Conservation (phyloP, 2,329 filamentous ascomycete genomes). For the Aspergillus ustus region DNA sequence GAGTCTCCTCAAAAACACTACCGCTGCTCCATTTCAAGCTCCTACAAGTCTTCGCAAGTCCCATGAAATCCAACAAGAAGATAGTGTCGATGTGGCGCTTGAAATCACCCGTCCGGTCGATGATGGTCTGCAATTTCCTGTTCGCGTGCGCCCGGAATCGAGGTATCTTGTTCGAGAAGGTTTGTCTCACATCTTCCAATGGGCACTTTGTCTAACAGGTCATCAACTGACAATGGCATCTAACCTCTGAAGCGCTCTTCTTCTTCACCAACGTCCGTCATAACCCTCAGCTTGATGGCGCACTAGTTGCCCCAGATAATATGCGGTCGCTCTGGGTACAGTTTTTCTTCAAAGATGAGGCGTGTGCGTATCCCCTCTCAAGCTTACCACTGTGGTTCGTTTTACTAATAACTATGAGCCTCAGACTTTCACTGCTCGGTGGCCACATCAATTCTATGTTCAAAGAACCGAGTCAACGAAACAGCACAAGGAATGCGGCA, state of each 20-base stretch:
- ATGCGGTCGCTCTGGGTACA: constrained; percentile 5
- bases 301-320: background rate
- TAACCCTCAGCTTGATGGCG: constrained; percentile 5
- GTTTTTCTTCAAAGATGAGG: constrained; percentile 10
- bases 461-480: background rate
- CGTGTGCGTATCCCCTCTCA: constrained; percentile 2
- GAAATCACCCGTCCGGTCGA: background rate
- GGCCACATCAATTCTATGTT: constrained; percentile 8
- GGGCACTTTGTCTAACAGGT: too few species aligned
- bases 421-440: constrained; percentile 11
- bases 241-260: background rate
- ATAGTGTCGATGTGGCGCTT: background rate
- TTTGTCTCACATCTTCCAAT: background rate
- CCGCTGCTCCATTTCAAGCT: background rate
- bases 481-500: constrained; percentile 5
- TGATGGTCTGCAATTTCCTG: constrained; percentile 1
- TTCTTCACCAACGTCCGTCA: constrained; percentile 2
- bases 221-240: background rate
- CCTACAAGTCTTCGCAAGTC: background rate
- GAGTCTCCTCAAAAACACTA: background rate
- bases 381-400: background rate
- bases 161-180: constrained; percentile 8
- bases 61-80: too few species aligned
- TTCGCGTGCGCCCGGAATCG: constrained; percentile 1
- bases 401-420: background rate